phyloP scores from a whole-genome alignment of 148 eudicot genomes.

The Tetragonia tetragonoides region DNA sequence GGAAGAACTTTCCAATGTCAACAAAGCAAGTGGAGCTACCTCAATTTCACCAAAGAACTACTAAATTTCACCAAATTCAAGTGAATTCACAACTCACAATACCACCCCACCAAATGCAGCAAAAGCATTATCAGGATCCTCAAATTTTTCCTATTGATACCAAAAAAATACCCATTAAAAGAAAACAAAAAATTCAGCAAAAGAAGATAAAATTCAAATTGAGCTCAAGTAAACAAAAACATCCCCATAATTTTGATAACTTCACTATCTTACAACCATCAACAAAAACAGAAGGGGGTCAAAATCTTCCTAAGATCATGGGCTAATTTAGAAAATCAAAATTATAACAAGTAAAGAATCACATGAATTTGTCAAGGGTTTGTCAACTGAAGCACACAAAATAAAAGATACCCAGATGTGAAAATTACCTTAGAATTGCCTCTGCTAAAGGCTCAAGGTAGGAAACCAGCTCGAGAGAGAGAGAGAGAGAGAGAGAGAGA shows the following conservation, averaged over 20 bases:
- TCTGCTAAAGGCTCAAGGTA: background rate
- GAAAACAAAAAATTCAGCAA: background rate
- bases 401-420: background rate
- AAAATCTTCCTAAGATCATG: background rate
- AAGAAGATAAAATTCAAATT: too few species aligned
- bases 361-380: background rate
- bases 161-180: background rate
- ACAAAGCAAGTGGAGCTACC: too few species aligned
- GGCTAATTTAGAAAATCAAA: background rate
- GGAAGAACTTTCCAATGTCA: too few species aligned
- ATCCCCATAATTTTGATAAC: background rate
- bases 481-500: background rate
- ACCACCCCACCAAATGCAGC: conserved; percentile 7
- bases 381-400: background rate
- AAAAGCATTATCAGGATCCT: background rate
- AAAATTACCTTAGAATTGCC: conserved; percentile 1
- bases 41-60: background rate
- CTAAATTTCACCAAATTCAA: background rate
- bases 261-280: background rate
- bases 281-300: background rate
- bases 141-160: background rate
- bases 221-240: too few species aligned
- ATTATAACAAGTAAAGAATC: background rate
- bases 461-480: background rate
- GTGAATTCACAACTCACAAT: background rate